phyloP scores from a whole-genome alignment of 768 basidiomycete species.

The Crucibulum laeve region DNA sequence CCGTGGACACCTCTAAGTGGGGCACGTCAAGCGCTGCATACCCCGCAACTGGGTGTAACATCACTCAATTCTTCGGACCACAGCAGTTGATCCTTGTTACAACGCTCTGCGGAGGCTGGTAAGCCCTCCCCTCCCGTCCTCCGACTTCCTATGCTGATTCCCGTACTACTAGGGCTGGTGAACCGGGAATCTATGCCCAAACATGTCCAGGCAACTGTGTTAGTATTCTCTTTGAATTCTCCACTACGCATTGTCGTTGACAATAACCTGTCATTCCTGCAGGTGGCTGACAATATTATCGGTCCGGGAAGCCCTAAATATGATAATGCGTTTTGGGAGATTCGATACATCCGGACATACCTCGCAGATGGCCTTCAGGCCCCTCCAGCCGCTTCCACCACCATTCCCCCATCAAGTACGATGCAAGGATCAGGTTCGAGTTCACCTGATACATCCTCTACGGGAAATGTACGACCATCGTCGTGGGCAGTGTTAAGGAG shows the following conservation, averaged over 20 bases:
- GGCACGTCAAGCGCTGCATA: slow-evolving; percentile 37
- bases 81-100: slow-evolving; percentile 50
- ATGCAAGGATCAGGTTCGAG: too few species aligned
- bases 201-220: slow-evolving; percentile 32
- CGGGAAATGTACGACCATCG: too few species aligned
- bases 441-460: too few species aligned
- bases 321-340: slow-evolving; percentile 57
- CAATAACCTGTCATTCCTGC: background rate
- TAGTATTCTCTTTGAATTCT: slow-evolving; percentile 6
- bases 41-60: slow-evolving; percentile 34
- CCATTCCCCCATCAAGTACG: background rate
- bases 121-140: slow-evolving; percentile 4
- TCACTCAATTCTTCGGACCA: slow-evolving; percentile 34
- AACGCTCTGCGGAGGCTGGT: slow-evolving; percentile 48
- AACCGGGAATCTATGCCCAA: slow-evolving; percentile 21
- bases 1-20: slow-evolving; percentile 34
- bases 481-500: too few species aligned
- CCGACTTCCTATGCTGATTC: background rate
- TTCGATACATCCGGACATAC: slow-evolving; percentile 51
- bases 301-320: slow-evolving; percentile 37
- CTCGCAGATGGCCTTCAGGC: background rate
- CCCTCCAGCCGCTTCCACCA: background rate
- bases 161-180: slow-evolving; percentile 34
- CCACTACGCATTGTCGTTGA: background rate
- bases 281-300: slow-evolving; percentile 49